These are phyloP conservation scores for Komagataea norvegica DNA, from an alignment of 1,139 yeast species.

Conservation along the genomic window DNA sequence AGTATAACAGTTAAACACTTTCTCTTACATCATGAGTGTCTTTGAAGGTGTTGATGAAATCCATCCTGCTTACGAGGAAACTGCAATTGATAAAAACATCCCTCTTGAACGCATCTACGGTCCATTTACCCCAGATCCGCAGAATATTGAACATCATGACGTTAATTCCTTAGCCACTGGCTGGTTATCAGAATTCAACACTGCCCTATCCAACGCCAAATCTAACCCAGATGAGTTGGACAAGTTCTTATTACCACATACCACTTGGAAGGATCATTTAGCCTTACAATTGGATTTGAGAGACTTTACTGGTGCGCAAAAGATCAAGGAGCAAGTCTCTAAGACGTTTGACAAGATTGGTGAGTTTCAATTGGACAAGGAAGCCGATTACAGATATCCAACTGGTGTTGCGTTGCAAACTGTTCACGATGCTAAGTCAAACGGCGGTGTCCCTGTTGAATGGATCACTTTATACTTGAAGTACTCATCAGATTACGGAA, in stretches of 20 bases:
- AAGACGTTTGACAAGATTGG: constrained; percentile 24
- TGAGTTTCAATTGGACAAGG: constrained; percentile 27
- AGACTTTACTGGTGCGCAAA: constrained; percentile 30
- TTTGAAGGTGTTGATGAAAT: constrained; percentile 25
- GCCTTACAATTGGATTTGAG: constrained; percentile 32
- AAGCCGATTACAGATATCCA: constrained; percentile 30
- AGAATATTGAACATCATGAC: constrained; percentile 25
- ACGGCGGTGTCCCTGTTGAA: constrained; percentile 29
- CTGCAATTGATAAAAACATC: constrained; percentile 29
- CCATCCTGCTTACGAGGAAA: constrained; percentile 29
- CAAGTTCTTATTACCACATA: constrained; percentile 28
- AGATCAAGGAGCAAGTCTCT: constrained; percentile 23
- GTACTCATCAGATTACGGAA: constrained; percentile 32
- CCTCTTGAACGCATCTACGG: constrained; percentile 32
- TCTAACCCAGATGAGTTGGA: constrained; percentile 20
- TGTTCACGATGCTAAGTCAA: constrained; percentile 28
- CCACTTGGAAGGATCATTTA: constrained; percentile 37
- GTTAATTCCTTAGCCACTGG: constrained; percentile 25
- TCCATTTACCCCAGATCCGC: constrained; percentile 26
- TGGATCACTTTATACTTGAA: constrained; percentile 34
- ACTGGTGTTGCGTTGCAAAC: constrained; percentile 28
- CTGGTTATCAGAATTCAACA: constrained; percentile 32
- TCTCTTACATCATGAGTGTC: constrained; percentile 15
- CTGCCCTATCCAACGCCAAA: constrained; percentile 15
- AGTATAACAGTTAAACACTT: neutral